Conservation (phyloP, 1,284 basidiomycete genomes). For the Serendipita sp. region DNA sequence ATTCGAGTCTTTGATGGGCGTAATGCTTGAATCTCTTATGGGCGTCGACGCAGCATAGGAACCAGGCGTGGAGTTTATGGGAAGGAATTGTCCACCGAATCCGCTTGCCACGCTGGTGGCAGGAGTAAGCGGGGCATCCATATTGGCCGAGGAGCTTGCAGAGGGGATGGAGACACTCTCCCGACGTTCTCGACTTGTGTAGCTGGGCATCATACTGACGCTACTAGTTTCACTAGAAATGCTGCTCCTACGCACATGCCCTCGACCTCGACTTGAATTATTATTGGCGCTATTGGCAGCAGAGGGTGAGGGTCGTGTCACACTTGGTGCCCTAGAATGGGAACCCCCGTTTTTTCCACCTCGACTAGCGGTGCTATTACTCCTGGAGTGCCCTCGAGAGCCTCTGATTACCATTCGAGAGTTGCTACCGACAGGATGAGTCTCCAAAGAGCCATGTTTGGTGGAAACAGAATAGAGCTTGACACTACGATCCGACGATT, state of each 20-base stretch:
- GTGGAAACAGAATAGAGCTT: conserved; percentile 72
- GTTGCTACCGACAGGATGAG: conserved; percentile 74
- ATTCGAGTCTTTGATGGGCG: background rate
- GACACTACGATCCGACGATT: conserved; percentile 84
- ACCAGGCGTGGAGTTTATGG: background rate
- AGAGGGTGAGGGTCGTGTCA: conserved; percentile 1
- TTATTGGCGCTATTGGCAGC: background rate
- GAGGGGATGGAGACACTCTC: background rate
- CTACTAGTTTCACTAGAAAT: conserved; percentile 2
- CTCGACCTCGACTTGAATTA: background rate
- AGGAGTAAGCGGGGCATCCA: conserved; percentile 42
- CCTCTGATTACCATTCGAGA: conserved; percentile 54
- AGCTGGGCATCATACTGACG: background rate
- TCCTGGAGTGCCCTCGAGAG: conserved; percentile 19
- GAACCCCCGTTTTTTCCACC: background rate
- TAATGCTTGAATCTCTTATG: background rate
- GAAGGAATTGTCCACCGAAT: background rate
- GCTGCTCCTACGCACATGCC: conserved; percentile 4
- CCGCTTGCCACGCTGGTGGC: conserved; percentile 23
- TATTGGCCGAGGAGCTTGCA: background rate
- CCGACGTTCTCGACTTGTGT: background rate
- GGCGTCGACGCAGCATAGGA: background rate
- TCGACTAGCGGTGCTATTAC: background rate
- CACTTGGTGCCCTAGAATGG: background rate
- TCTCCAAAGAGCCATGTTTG: conserved; percentile 67